Base-by-base conservation (phyloP, 768 basidiomycete species). In the Phlebiopsis gigantea region DNA sequence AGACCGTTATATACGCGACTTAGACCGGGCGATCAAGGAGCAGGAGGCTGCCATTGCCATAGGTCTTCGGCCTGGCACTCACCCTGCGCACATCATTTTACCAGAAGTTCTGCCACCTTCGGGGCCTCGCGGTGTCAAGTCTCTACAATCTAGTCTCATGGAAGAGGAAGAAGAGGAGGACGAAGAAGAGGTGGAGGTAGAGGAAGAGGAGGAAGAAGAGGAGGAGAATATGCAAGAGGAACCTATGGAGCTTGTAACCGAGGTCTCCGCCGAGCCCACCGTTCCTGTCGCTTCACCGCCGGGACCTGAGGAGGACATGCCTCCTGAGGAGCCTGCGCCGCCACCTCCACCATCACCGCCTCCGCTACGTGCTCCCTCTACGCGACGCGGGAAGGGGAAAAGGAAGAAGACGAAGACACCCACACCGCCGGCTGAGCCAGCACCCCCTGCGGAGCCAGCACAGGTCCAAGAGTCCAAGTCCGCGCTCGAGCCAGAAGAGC, bases 1-100 rank as follows among this genome's bases (percentile, higher is more conserved):
- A 12, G 87, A 92, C 60, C 78, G 91, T 31, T 89, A 93, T 64
- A 84, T 89, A 26, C 82, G 85, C 22, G 77, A 88, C 41, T 73
- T 94, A 22, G 90, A 93, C 61, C 82, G 89, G 62, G 85, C 79
- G n/a, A 80, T 87, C 55, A 78, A 79, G 48, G 79, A 83, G 58
- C 79, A 83, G 62, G 81, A 85, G 63, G 75, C 78, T 29, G 72
- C 78, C 17, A 76, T 85, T 46, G 74, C 78, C 10, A 72, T 82
- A 19, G 82, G 81, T 19, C 71, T 76, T 21, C 77, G 79, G 10
- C 74, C 77, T 4, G 82, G 81, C 10, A 81, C 81, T 0, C 82
- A 71, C 70, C 79, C 70, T 55, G 77, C 78, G 1, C 77, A 79
- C 15, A 76, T 84, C 24, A 75, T 84, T 60, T 79, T 88, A 42